Evolutionary conservation across 2,329 filamentous ascomycete genomes (phyloP).

Genomic region (Diaporthe australafricana): DNA sequence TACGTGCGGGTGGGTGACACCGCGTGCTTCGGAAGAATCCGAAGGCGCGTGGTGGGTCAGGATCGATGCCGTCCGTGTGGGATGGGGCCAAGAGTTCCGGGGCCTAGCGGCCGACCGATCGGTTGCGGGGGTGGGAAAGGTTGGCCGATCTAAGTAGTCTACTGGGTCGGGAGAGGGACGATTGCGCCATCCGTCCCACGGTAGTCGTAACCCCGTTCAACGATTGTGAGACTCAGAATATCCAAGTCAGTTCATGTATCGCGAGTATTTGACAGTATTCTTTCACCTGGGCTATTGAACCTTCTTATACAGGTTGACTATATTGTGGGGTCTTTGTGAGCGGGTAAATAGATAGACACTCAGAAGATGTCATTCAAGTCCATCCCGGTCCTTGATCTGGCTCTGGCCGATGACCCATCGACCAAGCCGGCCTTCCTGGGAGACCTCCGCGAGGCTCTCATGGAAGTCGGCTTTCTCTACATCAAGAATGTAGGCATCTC

Average conservation of each 20-base stretch:
- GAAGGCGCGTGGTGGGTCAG: not conserved
- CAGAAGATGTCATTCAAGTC: constrained; percentile 74
- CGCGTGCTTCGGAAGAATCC: not conserved
- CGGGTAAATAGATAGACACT: not conserved
- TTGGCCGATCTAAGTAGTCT: not conserved
- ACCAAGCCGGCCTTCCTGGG: constrained; percentile 80
- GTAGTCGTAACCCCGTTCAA: not conserved
- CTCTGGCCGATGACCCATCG: constrained; percentile 69
- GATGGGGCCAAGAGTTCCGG: constrained; percentile 6
- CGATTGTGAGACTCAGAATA: not conserved
- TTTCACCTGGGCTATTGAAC: not conserved
- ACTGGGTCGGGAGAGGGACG: not conserved
- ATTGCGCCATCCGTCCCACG: constrained; percentile 11
- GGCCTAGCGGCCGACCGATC: constrained; percentile 14
- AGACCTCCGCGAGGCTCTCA: constrained; percentile 78
- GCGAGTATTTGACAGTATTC: not conserved
- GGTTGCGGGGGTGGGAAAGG: constrained; percentile 2
- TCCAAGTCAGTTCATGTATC: not conserved
- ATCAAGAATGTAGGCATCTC: constrained; percentile 83
- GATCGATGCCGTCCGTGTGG: not conserved
- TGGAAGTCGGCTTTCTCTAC: constrained; percentile 91
- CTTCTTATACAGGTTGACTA: too few relatives aligned
- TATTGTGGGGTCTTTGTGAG: too few relatives aligned
- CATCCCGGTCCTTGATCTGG: constrained; percentile 83
- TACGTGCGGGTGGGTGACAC: not conserved